Percentiles rank a stretch among this genome's conserved stretches.
Evolutionary conservation across 176 grass and related monocot genomes (phyloP).

Genomic region (Carex myosuroides): DNA sequence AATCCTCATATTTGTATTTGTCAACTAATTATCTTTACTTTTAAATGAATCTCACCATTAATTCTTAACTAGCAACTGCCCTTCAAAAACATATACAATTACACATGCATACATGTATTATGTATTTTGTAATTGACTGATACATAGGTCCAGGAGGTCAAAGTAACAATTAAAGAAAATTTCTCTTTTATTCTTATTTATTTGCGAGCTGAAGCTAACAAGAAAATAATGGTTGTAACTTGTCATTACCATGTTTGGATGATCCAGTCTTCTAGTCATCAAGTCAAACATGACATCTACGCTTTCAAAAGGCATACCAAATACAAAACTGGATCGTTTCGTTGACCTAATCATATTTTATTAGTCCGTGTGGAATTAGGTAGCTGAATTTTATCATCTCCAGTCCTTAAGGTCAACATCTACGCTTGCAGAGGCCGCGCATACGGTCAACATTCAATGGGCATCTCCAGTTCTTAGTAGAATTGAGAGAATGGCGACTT

Average conservation of each 20-base stretch:
- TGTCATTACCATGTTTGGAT: not conserved
- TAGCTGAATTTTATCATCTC: not conserved
- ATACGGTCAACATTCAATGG: not conserved
- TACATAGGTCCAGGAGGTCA: not conserved
- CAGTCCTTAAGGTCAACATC: not conserved
- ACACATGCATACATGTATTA: not conserved
- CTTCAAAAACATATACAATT: not conserved
- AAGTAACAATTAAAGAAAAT: not conserved
- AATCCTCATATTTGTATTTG: not conserved
- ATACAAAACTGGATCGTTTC: not conserved
- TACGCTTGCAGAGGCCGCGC: not conserved
- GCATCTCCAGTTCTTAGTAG: not conserved
- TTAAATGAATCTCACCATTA: not conserved
- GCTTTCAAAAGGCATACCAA: not conserved
- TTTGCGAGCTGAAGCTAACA: not conserved
- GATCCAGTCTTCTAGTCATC: not conserved
- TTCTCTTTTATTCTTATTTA: not conserved
- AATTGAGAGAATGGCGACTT: not conserved
- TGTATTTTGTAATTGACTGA: not conserved
- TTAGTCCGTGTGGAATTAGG: not conserved
- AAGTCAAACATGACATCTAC: not conserved
- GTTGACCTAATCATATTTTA: not conserved
- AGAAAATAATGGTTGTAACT: not conserved
- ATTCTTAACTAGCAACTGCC: not conserved
- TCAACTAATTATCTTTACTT: not conserved